Evolutionary conservation across 2,329 filamentous ascomycete species (phyloP).

Genomic region (Botrytis medusae): DNA sequence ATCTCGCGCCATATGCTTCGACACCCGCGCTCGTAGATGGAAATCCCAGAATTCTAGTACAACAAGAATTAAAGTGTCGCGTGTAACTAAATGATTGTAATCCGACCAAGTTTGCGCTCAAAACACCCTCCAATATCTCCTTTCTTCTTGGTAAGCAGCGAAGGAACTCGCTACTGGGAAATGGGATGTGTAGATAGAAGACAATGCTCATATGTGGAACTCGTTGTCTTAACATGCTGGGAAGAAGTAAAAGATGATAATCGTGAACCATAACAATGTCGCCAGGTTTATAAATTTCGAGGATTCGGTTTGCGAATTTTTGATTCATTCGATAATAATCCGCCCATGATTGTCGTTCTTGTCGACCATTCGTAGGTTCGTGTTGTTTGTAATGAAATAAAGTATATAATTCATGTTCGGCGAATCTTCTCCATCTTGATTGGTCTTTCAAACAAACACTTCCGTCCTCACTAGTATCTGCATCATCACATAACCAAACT

Average conservation of each 20-base stretch:
- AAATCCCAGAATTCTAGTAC: slow-evolving; percentile 86
- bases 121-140: slow-evolving; percentile 83
- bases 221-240: slow-evolving; percentile 82
- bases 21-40: slow-evolving; percentile 82
- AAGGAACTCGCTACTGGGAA: slow-evolving; percentile 94
- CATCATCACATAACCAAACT: slow-evolving; percentile 83
- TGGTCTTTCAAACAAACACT: slow-evolving; percentile 76
- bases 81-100: slow-evolving; percentile 97
- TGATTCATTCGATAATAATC: slow-evolving; percentile 94
- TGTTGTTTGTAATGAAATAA: slow-evolving; percentile 96
- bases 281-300: slow-evolving; percentile 86
- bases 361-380: slow-evolving; percentile 80
- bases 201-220: slow-evolving; percentile 89
- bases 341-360: slow-evolving; percentile 80
- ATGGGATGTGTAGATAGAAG: slow-evolving; percentile 92
- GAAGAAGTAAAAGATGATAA: slow-evolving; percentile 88
- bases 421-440: slow-evolving; percentile 82
- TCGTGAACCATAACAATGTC: slow-evolving; percentile 93
- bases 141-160: slow-evolving; percentile 85
- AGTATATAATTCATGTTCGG: slow-evolving; percentile 87
- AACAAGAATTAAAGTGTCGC: slow-evolving; percentile 91
- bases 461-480: slow-evolving; percentile 63
- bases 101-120: slow-evolving; percentile 89
- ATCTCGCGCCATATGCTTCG: slow-evolving; percentile 83
- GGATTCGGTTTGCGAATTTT: slow-evolving; percentile 84